Evolutionary conservation across 306 rosid species (phyloP).

Genomic region (Betula pendula): DNA sequence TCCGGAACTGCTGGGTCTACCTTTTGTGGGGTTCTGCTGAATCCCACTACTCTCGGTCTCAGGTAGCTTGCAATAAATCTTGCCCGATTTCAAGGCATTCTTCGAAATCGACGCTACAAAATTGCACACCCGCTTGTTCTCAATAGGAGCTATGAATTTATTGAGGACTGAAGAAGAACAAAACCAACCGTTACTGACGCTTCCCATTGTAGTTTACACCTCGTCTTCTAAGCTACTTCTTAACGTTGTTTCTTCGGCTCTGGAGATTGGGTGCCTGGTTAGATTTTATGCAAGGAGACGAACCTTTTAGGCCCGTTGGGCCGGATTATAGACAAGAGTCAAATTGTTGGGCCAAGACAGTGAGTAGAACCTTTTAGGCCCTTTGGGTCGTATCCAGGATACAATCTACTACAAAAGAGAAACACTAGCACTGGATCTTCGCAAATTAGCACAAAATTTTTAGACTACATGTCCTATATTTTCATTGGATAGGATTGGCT

Average conservation of each 20-base stretch:
- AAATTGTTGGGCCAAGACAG: neutral
- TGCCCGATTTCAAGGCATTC: slow-evolving; percentile 23
- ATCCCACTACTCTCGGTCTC: slow-evolving; percentile 45
- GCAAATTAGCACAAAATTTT: no score
- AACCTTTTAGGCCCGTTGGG: no score
- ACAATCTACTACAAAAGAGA: no score
- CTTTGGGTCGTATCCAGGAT: no score
- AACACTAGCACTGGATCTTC: no score
- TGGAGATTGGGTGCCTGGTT: slow-evolving; percentile 1
- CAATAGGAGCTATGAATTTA: slow-evolving; percentile 37
- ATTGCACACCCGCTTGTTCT: slow-evolving; percentile 37
- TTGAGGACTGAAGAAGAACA: slow-evolving; percentile 31
- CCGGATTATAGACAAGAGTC: no score
- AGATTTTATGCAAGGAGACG: neutral
- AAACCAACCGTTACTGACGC: slow-evolving; percentile 33
- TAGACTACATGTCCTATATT: no score
- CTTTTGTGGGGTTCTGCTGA: slow-evolving; percentile 39
- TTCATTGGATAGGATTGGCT: no score
- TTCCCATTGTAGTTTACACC: slow-evolving; percentile 41
- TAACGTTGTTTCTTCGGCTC: neutral
- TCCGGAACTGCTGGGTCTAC: slow-evolving; percentile 36
- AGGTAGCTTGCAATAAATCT: slow-evolving; percentile 48
- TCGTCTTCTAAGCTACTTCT: neutral
- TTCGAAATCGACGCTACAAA: slow-evolving; percentile 22
- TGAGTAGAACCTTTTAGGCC: slow-evolving; percentile 1